Evolutionary conservation across 1,139 yeast species (phyloP), one percentile per base, ranked within the genome.

Genomic region (Suhomyces wounanorum): DNA sequence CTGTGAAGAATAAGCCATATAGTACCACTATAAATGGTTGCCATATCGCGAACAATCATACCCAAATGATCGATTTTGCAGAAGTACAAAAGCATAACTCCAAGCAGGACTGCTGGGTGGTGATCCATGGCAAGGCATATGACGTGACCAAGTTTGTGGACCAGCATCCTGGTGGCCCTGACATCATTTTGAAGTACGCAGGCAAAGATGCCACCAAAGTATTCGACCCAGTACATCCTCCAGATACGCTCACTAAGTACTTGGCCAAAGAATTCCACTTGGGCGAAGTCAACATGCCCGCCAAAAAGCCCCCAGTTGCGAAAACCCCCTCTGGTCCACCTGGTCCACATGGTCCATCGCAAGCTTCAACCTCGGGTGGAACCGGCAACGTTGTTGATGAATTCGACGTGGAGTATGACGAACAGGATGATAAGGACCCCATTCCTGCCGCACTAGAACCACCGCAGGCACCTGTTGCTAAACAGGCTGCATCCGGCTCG

Each of bases 151-250:
- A 69, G 41, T 81, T 81, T 57, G 58, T 81, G 18, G 67, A 66
- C 37, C 75, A 79, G 48, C 84, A 80, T 55, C 85, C 85, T 0
- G 85, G 85, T 13, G 85, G 85, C 2, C 62, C 75, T 0, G 80
- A 71, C 8, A 77, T 81, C 42, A 78, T 81, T 43, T 62, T 81
- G 54, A 77, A 78, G 58, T 78, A 77, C 56, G 85, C 84, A 8
- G 85, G 85, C 1, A 72, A 77, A 52, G 85, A 81, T 58, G 84
- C 84, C n/a, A 79, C 85, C 35, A 79, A 78, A 58, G 83, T 78
- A 11, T 81, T 81, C 62, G 83, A 79, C 54, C 96, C 96, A 8
- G 79, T 92, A 52, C 99, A 92, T 68, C 96, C 96, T 0, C 81
- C 86, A 14, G 94, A 87, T 59, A 87, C 91, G 9, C 73, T 91